phyloP scores from a whole-genome alignment of 441 rosid species.

The Capsella rubella region DNA sequence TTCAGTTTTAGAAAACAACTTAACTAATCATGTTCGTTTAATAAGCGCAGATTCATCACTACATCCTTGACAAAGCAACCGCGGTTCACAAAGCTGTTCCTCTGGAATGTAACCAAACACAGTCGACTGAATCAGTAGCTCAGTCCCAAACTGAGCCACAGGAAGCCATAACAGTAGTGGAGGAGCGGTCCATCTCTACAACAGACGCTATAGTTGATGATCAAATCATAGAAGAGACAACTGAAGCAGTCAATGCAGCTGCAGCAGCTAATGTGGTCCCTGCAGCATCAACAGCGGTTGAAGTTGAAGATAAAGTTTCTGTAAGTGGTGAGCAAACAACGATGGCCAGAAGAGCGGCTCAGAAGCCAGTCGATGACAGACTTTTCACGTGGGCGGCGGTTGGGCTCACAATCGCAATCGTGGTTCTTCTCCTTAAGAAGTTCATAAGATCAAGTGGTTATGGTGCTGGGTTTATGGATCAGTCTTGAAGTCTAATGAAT shows the following conservation, averaged over 20 bases:
- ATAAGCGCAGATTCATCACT: slow-evolving; percentile 73
- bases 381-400: slow-evolving; percentile 85
- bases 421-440: slow-evolving; percentile 89
- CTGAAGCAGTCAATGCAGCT: slow-evolving; percentile 52
- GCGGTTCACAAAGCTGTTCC: slow-evolving; percentile 56
- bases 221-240: slow-evolving; percentile 43
- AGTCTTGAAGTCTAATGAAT: slow-evolving; percentile 52
- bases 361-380: slow-evolving; percentile 77
- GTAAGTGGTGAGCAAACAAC: slow-evolving; percentile 48
- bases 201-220: slow-evolving; percentile 32
- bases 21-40: not conserved
- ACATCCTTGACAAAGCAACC: slow-evolving; percentile 83
- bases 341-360: slow-evolving; percentile 49
- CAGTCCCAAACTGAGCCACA: slow-evolving; percentile 44
- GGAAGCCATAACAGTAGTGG: slow-evolving; percentile 43
- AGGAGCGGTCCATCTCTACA: slow-evolving; percentile 30
- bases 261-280: slow-evolving; percentile 43
- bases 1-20: slow-evolving; percentile 13
- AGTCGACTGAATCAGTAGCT: slow-evolving; percentile 46
- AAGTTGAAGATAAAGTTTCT: slow-evolving; percentile 45
- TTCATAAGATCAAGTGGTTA: slow-evolving; percentile 78
- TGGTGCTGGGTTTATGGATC: slow-evolving; percentile 82
- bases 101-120: slow-evolving; percentile 35
- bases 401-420: slow-evolving; percentile 83
- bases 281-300: slow-evolving; percentile 35